phyloP scores from a whole-genome alignment of 768 basidiomycete genomes.

The Pulveroboletus frians region DNA sequence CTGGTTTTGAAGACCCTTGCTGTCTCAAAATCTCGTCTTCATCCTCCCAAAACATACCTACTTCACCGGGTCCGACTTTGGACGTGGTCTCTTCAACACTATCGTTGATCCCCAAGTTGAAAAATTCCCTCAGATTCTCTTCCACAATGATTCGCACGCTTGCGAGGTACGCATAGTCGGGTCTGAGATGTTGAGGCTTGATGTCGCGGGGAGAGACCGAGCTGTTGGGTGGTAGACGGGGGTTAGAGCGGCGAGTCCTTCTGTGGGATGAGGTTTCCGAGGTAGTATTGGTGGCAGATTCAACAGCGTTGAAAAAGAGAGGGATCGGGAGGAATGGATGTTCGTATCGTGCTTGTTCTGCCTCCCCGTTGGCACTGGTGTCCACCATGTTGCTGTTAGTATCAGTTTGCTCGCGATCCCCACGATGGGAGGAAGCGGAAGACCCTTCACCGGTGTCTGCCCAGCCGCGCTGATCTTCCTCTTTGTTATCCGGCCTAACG shows the following conservation, averaged over 20 bases:
- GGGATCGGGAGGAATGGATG: slow-evolving; percentile 11
- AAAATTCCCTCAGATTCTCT: slow-evolving; percentile 42
- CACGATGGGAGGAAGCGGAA: not conserved
- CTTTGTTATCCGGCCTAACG: not conserved
- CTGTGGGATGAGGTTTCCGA: slow-evolving; percentile 10
- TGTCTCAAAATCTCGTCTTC: slow-evolving; percentile 17
- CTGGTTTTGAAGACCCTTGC: not conserved
- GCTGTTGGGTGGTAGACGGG: slow-evolving; percentile 12
- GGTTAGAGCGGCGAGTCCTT: slow-evolving; percentile 18
- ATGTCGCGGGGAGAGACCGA: slow-evolving; percentile 17
- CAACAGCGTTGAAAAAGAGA: not conserved
- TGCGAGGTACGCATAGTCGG: slow-evolving; percentile 50
- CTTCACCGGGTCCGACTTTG: slow-evolving; percentile 1
- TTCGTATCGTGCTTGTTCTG: not conserved
- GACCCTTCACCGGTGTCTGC: not conserved
- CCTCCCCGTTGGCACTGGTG: slow-evolving; percentile 1
- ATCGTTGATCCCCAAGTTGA: slow-evolving; percentile 7
- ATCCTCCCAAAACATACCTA: slow-evolving; percentile 27
- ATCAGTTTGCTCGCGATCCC: not conserved
- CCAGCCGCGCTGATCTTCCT: slow-evolving; percentile 22
- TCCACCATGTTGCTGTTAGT: not conserved
- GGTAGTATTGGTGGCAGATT: not conserved
- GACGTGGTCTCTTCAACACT: not conserved
- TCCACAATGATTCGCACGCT: slow-evolving; percentile 49
- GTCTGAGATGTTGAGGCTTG: slow-evolving; percentile 31